Evolutionary conservation across 1,284 basidiomycete species (phyloP).

Genomic region (Melanopsichium pennsylvanicum): DNA sequence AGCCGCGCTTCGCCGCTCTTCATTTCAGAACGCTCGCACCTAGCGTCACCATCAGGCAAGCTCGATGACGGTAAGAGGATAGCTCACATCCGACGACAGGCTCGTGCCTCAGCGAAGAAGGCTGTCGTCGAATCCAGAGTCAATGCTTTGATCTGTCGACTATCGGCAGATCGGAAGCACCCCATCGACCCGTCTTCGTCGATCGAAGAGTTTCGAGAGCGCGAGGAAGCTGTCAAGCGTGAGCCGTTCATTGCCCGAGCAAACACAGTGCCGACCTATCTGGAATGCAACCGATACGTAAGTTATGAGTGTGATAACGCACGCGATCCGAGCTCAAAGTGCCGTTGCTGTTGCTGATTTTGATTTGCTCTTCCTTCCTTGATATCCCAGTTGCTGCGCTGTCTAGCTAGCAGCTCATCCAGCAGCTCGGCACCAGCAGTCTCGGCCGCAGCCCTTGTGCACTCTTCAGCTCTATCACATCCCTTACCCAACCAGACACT

Average conservation of each 20-base stretch:
- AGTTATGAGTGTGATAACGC: no score
- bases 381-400: constrained; percentile 24
- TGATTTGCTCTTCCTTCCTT: not conserved
- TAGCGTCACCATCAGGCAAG: constrained; percentile 16
- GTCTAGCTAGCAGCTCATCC: constrained; percentile 6
- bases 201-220: constrained; percentile 27
- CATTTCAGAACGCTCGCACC: constrained; percentile 27
- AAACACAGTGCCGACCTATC: constrained; percentile 81
- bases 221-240: constrained; percentile 23
- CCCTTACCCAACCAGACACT: constrained; percentile 35
- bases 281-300: constrained; percentile 83
- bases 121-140: constrained; percentile 25
- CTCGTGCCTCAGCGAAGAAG: constrained; percentile 16
- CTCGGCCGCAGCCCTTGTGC: not conserved
- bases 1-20: constrained; percentile 33
- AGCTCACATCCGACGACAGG: constrained; percentile 1
- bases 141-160: constrained; percentile 38
- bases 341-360: no score
- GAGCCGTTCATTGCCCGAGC: constrained; percentile 77
- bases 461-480: constrained; percentile 32
- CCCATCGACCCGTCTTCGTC: constrained; percentile 34
- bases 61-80: constrained; percentile 1
- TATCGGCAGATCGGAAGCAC: constrained; percentile 33
- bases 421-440: constrained; percentile 6
- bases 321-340: no score